phyloP scores from a whole-genome alignment of 2,329 filamentous ascomycete genomes.

The Trichoderma sp. region DNA sequence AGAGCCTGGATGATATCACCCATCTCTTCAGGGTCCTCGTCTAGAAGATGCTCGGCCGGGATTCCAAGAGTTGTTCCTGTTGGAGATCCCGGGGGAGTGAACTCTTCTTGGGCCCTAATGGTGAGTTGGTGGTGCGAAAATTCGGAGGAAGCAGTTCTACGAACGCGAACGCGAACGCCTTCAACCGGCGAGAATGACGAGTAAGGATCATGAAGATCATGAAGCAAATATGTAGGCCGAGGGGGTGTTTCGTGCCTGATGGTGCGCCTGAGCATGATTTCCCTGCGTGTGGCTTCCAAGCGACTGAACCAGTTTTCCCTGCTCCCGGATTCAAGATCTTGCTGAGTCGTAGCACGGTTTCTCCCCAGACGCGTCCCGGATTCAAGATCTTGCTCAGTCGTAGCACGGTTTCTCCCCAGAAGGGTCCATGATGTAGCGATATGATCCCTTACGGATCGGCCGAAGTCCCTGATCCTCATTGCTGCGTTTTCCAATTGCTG shows the following conservation, averaged over 20 bases:
- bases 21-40: not conserved
- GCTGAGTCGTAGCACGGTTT: not conserved
- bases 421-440: not conserved
- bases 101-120: not conserved
- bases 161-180: too few species aligned
- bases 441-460: not conserved
- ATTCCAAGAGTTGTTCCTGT: not conserved
- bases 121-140: too few species aligned
- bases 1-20: not conserved
- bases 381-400: not conserved
- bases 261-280: not conserved
- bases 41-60: not conserved
- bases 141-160: too few species aligned
- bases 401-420: not conserved
- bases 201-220: too few species aligned
- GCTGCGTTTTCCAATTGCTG: not conserved
- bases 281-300: too few species aligned
- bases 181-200: too few species aligned
- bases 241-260: not conserved
- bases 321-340: not conserved
- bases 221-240: too few species aligned
- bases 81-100: not conserved
- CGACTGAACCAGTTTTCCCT: not conserved
- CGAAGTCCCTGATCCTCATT: not conserved
- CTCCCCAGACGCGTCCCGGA: not conserved